Conservation (phyloP, 1,284 basidiomycete species). For the Afroboletus lepidellus region DNA sequence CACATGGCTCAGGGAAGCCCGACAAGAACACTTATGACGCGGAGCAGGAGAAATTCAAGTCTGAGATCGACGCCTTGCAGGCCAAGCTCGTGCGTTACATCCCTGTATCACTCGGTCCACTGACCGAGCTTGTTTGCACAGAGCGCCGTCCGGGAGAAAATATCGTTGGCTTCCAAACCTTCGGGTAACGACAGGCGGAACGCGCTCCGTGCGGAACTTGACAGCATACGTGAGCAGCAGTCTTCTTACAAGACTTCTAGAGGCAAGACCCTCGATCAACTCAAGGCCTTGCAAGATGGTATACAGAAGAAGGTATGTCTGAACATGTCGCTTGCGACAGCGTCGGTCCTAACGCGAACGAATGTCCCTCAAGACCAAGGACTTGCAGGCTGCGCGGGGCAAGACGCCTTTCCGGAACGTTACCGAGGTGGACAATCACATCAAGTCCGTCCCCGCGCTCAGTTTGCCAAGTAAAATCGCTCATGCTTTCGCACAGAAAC, state of each 20-base stretch:
- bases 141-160: constrained; percentile 80
- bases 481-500: constrained; percentile 46
- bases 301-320: constrained; percentile 80
- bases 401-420: constrained; percentile 86
- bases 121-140: constrained; percentile 34
- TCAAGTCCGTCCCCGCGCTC: constrained; percentile 56
- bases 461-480: constrained; percentile 1
- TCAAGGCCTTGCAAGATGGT: constrained; percentile 79
- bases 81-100: constrained; percentile 66
- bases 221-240: constrained; percentile 79
- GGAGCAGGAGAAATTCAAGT: constrained; percentile 81
- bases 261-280: constrained; percentile 77
- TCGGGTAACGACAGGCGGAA: constrained; percentile 72
- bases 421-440: constrained; percentile 85
- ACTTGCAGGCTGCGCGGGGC: constrained; percentile 78
- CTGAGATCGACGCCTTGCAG: constrained; percentile 82
- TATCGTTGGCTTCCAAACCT: constrained; percentile 60
- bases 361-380: constrained; percentile 66
- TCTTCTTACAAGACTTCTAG: constrained; percentile 77
- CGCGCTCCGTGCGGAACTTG: constrained; percentile 80
- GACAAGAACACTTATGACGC: constrained; percentile 80
- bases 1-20: constrained; percentile 56
- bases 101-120: neutral
- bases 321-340: neutral
- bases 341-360: constrained; percentile 3